Conservation (phyloP, 1,284 basidiomycete species). For the Heliocybe sulcata region DNA sequence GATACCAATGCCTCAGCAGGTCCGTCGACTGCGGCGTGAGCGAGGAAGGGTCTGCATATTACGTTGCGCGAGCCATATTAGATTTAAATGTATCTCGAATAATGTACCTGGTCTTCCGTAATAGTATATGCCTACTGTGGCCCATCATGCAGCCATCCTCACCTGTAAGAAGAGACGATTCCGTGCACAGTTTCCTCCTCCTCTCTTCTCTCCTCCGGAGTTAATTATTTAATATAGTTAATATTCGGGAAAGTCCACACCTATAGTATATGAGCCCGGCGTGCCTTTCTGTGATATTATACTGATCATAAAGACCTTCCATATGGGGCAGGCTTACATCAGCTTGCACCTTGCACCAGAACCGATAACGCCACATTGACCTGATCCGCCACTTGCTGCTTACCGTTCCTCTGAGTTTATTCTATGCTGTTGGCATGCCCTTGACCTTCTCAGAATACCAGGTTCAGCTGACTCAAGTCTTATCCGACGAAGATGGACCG, state of each 20-base stretch:
- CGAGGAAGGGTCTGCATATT: no score
- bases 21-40: no score
- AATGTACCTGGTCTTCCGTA: no score
- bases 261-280: neutral
- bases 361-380: neutral
- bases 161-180: neutral
- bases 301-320: neutral
- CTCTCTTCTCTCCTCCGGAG: neutral
- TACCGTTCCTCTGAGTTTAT: neutral
- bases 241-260: neutral
- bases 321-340: neutral
- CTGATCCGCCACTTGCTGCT: neutral
- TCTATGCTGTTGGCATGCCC: neutral
- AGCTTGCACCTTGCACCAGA: neutral
- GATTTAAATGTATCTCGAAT: no score
- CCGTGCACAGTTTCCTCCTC: neutral
- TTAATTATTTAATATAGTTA: neutral
- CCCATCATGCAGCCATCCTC: neutral
- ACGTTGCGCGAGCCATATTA: no score
- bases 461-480: slow-evolving; percentile 50
- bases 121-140: no score
- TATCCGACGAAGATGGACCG: slow-evolving; percentile 57
- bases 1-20: no score
- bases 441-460: slow-evolving; percentile 31
- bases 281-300: neutral